These are phyloP conservation scores for Blastocrithidia nonstop DNA, from an alignment of 208 protist genomes.

Conservation along the genomic window DNA sequence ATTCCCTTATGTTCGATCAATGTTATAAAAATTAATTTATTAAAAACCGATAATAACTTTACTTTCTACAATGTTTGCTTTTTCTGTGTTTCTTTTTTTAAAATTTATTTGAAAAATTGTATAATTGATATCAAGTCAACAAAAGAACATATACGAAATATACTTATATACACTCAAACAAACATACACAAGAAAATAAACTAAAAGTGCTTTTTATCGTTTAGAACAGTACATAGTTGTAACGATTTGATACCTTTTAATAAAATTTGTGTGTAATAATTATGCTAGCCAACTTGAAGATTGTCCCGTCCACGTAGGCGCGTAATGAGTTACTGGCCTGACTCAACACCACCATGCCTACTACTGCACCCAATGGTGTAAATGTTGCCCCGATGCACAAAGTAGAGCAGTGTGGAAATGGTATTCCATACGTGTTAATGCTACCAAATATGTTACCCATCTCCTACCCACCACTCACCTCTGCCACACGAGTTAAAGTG, in stretches of 20 bases:
- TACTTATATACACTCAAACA: constrained; percentile 5
- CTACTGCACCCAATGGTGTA: constrained; percentile 12
- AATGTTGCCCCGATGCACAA: constrained; percentile 22
- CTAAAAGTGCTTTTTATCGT: too few species aligned
- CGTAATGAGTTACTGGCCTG: constrained; percentile 64
- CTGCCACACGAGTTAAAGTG: constrained; percentile 83
- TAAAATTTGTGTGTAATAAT: background rate
- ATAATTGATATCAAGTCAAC: background rate
- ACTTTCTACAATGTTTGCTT: too few species aligned
- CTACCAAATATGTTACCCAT: constrained; percentile 84
- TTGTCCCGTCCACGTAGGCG: constrained; percentile 30
- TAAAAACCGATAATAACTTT: too few species aligned
- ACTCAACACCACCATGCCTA: constrained; percentile 42
- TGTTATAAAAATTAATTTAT: background rate
- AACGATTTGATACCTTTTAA: background rate
- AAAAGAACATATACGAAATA: background rate
- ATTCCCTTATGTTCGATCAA: background rate
- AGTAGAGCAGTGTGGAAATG: constrained; percentile 73
- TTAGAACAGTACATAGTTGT: too few species aligned
- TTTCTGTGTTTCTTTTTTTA: too few species aligned
- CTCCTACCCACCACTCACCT: constrained; percentile 54
- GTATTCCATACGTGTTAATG: constrained; percentile 88
- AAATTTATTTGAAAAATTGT: too few species aligned
- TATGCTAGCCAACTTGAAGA: constrained; percentile 21
- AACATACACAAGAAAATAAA: constrained; percentile 4